Base-by-base conservation (phyloP, 345 rosid species). In the Citrus sinensis region DNA sequence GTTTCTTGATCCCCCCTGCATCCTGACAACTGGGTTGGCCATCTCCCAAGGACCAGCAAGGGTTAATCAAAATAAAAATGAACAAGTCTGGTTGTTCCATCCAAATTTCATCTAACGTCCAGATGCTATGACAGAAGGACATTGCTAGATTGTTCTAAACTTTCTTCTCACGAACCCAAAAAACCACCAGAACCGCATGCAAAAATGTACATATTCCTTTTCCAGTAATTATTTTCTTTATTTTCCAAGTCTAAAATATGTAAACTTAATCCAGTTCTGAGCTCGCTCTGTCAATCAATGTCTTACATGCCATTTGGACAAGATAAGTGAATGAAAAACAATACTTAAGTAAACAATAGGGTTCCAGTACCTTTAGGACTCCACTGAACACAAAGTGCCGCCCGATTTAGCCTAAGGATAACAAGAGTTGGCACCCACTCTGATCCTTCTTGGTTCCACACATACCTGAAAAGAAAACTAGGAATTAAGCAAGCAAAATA, bases 371-470 rank as follows among this genome's bases (percentile, higher is more conserved):
- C 99, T 88, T 80, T 90, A 64, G 98, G 98, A 79, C 98, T 92
- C 99, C 99, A 96, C 70, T 90, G 93, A 77, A 92, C 97, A 76
- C 99, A 96, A 65, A 96, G 94, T 10, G 98, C 99, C 67, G 98
- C 98, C 77, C 95, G 98, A 83, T 96, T 96, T 76, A 94, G 92
- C 88, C 99, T 87, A 73, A 96, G 99, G 80, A 96, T 94, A 79
- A 96, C 99, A 76, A 96, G 94, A 74, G 97, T 96, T 25, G 99
- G 95, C 40, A 92, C 89, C 99, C 99, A 94, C 78, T 90, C 98
- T 20, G 87, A 66, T 46, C 98, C 98, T 90, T 94, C 98, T 24
- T 82, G 83, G 85, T 85, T 96, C 98, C 99, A 96, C 16, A 96
- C 98, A 54, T 94, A 94, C 83, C 99, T 96, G 86, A 67, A 75